Evolutionary conservation across 2,329 filamentous ascomycete genomes (phyloP), one percentile per base, ranked within the genome.

Genomic region (Cercospora zeina): DNA sequence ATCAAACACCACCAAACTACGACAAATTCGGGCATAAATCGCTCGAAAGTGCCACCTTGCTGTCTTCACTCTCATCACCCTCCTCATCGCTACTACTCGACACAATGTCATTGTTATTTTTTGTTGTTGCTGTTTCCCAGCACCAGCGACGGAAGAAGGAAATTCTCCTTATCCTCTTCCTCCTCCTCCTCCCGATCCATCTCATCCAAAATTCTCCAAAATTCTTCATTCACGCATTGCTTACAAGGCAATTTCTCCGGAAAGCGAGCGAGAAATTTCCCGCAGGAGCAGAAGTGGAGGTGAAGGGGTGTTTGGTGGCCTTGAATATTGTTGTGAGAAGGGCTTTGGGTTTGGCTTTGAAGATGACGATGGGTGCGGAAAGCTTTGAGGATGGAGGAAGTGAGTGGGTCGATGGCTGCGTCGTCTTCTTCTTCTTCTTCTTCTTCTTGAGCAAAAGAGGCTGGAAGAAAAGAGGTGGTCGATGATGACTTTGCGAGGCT

Each of bases 231-330:
- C 16, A 58, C 16, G 55, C 55, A 58, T 36, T 21, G 39, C 16
- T n/a, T 14, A 16, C 55, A 58, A 16, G 39, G 24, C 16, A 58
- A 27, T 16, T 27, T 49, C 19, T 50, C 55, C 10, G 55, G 10
- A 31, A 50, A 58, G 14, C 42, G 8, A 4, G 39, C 55, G 11
- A 58, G 27, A 21, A 19, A 16, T 49, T 13, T 33, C 0, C 55
- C 55, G 21, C 55, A 58, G 1, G 5, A 11, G 14, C 55, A 58
- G 55, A 58, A 50, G 42, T 58, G 55, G 39, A 58, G 55, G 16
- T 58, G 55, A 4, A 47, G 14, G 21, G 42, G 30, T 8, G 27
- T 36, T 27, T 3, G 6, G 6, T 36, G 24, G 1, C 8, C n/a
- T n/a, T n/a, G n/a, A n/a, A n/a, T n/a, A n/a, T n/a, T 27, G 6